Evolutionary conservation across 176 grass and related monocot species (phyloP), one percentile per base, ranked within the genome.

Genomic region (Cymbopogon citratus): DNA sequence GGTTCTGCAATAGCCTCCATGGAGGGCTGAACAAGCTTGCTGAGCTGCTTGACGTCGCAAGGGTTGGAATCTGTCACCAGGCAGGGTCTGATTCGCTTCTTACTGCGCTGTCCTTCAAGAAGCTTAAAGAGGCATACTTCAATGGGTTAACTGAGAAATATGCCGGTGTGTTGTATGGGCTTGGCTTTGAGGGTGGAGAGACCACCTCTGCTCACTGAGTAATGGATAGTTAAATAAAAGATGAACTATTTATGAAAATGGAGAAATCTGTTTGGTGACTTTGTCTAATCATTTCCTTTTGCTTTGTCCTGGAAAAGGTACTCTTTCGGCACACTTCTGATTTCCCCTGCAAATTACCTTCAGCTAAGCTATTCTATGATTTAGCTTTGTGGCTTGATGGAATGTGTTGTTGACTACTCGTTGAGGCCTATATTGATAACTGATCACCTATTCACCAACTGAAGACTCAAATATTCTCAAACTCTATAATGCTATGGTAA

Each of bases 111-210:
- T 81, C 87, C 0, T 93, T 93, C 82, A 90, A 87, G 70, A 93
- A 90, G 78, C 87, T 93, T 64, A 90, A 87, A 66, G 87, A 85
- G 36, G 77, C 84, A 0, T 93, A 89, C 88, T 93, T 93, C 69
- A 83, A 85, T 5, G 91, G 91, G 69, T n/a, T 87, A 44, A 89
- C 87, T 6, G 87, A 93, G 67, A 87, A 85, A 28, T 93, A 93
- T 74, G 87, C 87, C 0, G 91, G 91, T 81, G 87, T 93, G 73
- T 87, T 93, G 87, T 93, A 87, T 90, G 91, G 91, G 31, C 85
- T 93, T 40, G 85, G 88, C 61, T 73, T 86, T 74, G 90, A 92
- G 76, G 82, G 79, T 44, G 90, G 86, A 48, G 86, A 88, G 83
- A 85, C 86, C 83, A 83, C 88, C 48, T 83, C 82, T 46, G 67